These are phyloP conservation scores for Apiotrichum gracile DNA, from an alignment of 1,284 basidiomycete genomes.

Conservation along the genomic window DNA sequence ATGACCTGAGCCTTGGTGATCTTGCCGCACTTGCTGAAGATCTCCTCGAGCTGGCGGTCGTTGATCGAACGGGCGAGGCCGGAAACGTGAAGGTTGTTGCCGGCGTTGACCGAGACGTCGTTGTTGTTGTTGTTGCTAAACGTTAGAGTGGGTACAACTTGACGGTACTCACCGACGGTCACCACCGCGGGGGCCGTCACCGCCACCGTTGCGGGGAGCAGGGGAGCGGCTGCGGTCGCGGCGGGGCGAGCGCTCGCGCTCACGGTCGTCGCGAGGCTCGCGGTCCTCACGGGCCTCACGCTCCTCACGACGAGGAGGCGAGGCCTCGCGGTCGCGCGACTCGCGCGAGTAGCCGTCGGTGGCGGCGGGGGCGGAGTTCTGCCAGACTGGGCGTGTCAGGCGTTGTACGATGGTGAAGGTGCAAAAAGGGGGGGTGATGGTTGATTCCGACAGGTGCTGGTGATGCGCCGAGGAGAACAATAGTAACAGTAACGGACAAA, in stretches of 20 bases:
- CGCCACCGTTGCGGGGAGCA: constrained; percentile 26
- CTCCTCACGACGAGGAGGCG: too few relatives aligned
- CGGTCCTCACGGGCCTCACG: constrained; percentile 12
- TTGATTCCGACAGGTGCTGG: not conserved
- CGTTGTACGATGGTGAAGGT: constrained; percentile 2
- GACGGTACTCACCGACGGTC: not conserved
- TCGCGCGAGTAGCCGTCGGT: constrained; percentile 19
- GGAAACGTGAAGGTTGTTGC: constrained; percentile 95
- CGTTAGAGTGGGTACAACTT: not conserved
- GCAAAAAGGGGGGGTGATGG: constrained; percentile 2
- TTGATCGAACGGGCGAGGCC: constrained; percentile 74
- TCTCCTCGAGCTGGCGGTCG: constrained; percentile 76
- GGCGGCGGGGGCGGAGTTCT: constrained; percentile 25
- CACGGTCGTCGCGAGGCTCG: constrained; percentile 2
- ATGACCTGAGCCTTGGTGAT: constrained; percentile 84
- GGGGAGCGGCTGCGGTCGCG: constrained; percentile 30
- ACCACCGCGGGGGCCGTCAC: constrained; percentile 7
- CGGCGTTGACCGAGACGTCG: constrained; percentile 63
- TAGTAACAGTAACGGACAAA: not conserved
- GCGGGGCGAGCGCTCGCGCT: constrained; percentile 17
- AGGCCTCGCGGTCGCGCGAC: constrained; percentile 8
- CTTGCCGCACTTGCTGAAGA: constrained; percentile 81
- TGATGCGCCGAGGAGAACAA: not conserved
- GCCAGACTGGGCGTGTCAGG: constrained; percentile 36
- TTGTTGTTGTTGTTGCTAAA: constrained; percentile 27